A percentile compares a stretch with the other conserved stretches of the same genome.
phyloP scores from a whole-genome alignment of 164 flowering plant species.

The Magnolia officinalis region DNA sequence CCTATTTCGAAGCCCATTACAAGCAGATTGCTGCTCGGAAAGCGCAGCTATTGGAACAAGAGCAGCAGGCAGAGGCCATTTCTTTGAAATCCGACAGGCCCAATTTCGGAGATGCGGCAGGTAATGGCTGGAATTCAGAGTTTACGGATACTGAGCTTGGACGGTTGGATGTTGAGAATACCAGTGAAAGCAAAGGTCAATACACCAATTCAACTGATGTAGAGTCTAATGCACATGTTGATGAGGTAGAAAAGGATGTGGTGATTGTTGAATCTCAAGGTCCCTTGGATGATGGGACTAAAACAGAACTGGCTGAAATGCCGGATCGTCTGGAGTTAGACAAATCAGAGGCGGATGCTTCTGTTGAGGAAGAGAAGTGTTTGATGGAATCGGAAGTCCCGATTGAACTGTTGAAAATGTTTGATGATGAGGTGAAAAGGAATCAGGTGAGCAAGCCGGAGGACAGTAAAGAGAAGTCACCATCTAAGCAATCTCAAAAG shows the following conservation, averaged over 20 bases:
- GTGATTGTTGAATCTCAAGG: constrained; percentile 19
- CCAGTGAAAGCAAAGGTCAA: constrained; percentile 23
- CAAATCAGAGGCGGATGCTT: constrained; percentile 23
- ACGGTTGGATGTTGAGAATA: constrained; percentile 16
- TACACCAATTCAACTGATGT: constrained; percentile 16
- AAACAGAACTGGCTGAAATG: constrained; percentile 22
- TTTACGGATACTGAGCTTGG: constrained; percentile 14
- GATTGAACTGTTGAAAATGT: constrained; percentile 5
- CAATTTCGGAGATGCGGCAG: not conserved
- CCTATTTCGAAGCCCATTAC: constrained; percentile 91
- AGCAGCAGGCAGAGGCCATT: constrained; percentile 24
- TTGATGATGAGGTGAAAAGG: constrained; percentile 13
- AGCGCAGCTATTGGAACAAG: constrained; percentile 57
- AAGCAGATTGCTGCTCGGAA: constrained; percentile 69
- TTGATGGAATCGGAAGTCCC: not conserved
- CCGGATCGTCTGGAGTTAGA: constrained; percentile 15
- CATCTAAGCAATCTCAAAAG: constrained; percentile 38
- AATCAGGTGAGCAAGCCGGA: constrained; percentile 20
- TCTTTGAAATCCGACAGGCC: not conserved
- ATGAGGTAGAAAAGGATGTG: constrained; percentile 26
- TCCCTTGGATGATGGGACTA: constrained; percentile 17
- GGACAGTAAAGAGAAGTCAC: constrained; percentile 23
- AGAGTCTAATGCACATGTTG: constrained; percentile 13
- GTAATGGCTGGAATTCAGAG: not conserved
- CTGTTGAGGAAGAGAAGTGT: constrained; percentile 19